Conservation (phyloP, 2,329 filamentous ascomycete genomes). For the Diaporthe velutina region DNA sequence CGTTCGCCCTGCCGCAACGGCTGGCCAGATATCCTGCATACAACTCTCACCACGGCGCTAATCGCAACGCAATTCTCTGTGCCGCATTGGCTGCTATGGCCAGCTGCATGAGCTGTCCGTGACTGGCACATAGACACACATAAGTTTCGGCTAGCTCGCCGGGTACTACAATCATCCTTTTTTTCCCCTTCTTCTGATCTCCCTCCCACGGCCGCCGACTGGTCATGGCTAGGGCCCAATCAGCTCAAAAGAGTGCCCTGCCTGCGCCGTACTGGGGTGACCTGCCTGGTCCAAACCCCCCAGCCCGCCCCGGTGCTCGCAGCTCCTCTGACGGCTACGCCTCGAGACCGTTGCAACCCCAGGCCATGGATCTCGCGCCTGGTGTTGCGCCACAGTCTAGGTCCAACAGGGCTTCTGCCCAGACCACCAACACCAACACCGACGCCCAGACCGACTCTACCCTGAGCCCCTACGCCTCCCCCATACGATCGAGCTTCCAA, state of each 20-base stretch:
- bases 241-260: conserved; percentile 52
- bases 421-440: conserved; percentile 62
- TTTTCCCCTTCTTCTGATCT: conserved; percentile 43
- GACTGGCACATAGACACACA: conserved; percentile 33
- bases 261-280: conserved; percentile 70
- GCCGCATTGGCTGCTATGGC: conserved; percentile 40
- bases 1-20: conserved; percentile 22
- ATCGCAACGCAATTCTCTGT: conserved; percentile 32
- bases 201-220: conserved; percentile 43
- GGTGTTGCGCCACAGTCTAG: conserved; percentile 56
- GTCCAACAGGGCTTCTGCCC: conserved; percentile 65
- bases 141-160: conserved; percentile 32
- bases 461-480: conserved; percentile 69
- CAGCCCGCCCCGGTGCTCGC: conserved; percentile 50
- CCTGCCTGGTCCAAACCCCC: conserved; percentile 63
- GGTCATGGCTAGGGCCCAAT: conserved; percentile 39
- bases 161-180: conserved; percentile 38
- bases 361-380: conserved; percentile 48
- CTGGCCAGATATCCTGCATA: conserved; percentile 26
- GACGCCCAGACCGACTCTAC: conserved; percentile 70
- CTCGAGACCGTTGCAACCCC: conserved; percentile 48
- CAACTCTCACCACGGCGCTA: conserved; percentile 35
- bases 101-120: conserved; percentile 37
- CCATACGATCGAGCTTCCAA: conserved; percentile 63
- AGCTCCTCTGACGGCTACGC: conserved; percentile 54